phyloP scores from a whole-genome alignment of 352 stramenopile genomes.

The Globisporangium orthogonon region DNA sequence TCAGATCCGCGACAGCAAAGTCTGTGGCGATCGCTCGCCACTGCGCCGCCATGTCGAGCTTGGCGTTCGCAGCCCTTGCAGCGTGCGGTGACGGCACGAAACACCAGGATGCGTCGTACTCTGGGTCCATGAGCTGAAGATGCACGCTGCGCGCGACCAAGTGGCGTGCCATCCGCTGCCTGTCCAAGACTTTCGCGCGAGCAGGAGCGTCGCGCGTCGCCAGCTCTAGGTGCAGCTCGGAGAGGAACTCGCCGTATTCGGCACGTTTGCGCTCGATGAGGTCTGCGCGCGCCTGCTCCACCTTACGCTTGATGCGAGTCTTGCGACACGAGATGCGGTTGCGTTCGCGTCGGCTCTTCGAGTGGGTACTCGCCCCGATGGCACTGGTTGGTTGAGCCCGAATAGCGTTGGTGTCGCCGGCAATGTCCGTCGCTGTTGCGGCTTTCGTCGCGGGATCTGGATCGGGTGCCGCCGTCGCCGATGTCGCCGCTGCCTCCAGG shows the following conservation, averaged over 20 bases:
- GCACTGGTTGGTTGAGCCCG: not conserved
- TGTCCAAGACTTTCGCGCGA: not conserved
- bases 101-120: constrained; percentile 18
- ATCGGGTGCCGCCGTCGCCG: not conserved
- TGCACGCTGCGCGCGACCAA: constrained; percentile 26
- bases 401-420: not conserved
- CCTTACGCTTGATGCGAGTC: constrained; percentile 38
- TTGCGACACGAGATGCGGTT: constrained; percentile 44
- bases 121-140: constrained; percentile 27
- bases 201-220: not conserved
- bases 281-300: constrained; percentile 22
- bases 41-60: constrained; percentile 19
- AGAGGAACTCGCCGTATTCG: constrained; percentile 26
- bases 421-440: not conserved
- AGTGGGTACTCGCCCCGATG: not conserved
- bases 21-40: constrained; percentile 28
- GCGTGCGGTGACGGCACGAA: not conserved
- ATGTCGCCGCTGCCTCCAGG: not conserved
- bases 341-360: constrained; percentile 24
- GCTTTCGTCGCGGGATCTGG: no score
- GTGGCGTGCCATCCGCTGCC: constrained; percentile 17
- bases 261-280: constrained; percentile 21
- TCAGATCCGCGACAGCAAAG: constrained; percentile 28
- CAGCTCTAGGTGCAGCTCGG: constrained; percentile 19
- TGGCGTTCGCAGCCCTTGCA: not conserved